phyloP scores from a whole-genome alignment of 345 rosid genomes.

The Populus simonii region DNA sequence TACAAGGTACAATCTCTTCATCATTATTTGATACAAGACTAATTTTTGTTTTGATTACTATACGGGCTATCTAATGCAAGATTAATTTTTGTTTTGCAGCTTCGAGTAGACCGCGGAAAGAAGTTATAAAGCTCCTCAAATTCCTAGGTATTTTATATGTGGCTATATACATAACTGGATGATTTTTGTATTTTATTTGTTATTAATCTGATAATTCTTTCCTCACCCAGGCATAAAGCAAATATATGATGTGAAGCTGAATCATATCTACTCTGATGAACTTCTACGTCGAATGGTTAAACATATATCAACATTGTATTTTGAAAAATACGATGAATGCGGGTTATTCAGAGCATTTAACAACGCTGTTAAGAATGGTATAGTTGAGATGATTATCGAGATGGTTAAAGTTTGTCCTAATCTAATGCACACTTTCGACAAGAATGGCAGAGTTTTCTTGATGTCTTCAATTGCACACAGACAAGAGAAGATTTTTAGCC shows the following conservation, averaged over 20 bases:
- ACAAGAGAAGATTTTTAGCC: constrained; percentile 4
- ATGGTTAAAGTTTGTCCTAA: background rate
- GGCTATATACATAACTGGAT: too few relatives aligned
- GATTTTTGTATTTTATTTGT: too few relatives aligned
- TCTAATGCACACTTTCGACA: background rate
- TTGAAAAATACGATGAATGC: background rate
- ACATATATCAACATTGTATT: background rate
- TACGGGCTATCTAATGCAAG: too few relatives aligned
- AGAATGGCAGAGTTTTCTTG: background rate
- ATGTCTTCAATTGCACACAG: constrained; percentile 19
- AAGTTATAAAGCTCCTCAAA: too few relatives aligned
- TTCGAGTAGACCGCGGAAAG: too few relatives aligned
- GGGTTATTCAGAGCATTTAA: background rate
- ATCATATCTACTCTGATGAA: background rate
- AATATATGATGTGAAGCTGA: background rate
- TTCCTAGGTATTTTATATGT: too few relatives aligned
- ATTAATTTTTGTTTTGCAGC: too few relatives aligned
- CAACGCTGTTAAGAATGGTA: background rate
- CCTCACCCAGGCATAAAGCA: background rate
- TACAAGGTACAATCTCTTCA: too few relatives aligned
- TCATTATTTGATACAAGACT: too few relatives aligned
- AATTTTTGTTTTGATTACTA: too few relatives aligned
- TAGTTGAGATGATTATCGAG: background rate
- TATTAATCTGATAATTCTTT: too few relatives aligned
- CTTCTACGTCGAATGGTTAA: background rate